Percentiles rank a stretch among this genome's conserved stretches.
Evolutionary conservation across 2,329 filamentous ascomycete species (phyloP).

Genomic region (Cladosporium sp.): DNA sequence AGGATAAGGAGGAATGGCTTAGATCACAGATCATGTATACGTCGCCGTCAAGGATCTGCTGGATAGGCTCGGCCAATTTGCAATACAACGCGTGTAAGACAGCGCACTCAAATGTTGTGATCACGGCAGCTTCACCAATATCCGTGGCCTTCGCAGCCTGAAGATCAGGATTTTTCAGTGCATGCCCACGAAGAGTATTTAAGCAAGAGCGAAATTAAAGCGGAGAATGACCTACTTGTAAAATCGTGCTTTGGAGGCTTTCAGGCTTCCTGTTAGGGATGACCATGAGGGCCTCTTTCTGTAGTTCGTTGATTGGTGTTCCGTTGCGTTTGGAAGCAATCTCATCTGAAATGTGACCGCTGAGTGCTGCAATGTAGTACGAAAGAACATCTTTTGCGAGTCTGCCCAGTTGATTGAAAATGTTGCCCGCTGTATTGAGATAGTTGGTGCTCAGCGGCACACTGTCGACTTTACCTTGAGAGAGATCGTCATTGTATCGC

Average conservation of each 20-base stretch:
- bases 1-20: too few species aligned
- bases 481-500: background rate
- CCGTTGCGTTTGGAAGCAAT: background rate
- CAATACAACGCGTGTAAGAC: background rate
- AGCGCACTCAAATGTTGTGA: background rate
- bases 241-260: background rate
- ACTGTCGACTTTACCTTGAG: too few species aligned
- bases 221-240: background rate
- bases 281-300: background rate
- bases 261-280: background rate
- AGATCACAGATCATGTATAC: background rate
- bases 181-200: background rate
- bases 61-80: background rate
- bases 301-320: background rate
- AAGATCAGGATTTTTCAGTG: background rate
- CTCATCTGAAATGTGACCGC: background rate
- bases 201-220: background rate
- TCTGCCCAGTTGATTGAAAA: too few species aligned
- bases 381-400: background rate
- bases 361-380: background rate
- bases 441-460: too few species aligned
- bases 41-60: background rate
- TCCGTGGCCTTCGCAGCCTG: background rate
- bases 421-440: too few species aligned
- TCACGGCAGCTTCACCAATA: background rate